phyloP scores from a whole-genome alignment of 2,329 filamentous ascomycete species.

The Gaeumannomyces sp. region DNA sequence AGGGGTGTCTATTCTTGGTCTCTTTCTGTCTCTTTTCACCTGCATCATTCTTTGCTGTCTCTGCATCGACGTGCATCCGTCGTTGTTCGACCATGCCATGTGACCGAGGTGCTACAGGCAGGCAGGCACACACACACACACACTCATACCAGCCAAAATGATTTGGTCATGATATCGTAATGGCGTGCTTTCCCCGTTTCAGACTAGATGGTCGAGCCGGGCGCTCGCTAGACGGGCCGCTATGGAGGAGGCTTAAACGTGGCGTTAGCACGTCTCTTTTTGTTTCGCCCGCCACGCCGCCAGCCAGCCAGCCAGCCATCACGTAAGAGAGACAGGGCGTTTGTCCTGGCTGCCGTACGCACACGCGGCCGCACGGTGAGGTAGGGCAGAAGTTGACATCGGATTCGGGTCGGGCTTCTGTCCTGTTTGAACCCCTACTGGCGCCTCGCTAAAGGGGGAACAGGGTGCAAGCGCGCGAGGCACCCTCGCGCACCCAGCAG shows the following conservation, averaged over 20 bases:
- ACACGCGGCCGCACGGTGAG: background rate
- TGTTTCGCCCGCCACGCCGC: too few species aligned
- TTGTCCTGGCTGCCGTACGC: background rate
- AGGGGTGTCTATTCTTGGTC: background rate
- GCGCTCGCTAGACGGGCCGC: background rate
- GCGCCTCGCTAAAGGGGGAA: too few species aligned
- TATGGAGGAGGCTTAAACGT: too few species aligned
- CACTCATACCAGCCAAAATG: too few species aligned
- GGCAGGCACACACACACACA: too few species aligned
- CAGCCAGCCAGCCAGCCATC: background rate
- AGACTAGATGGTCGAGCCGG: background rate
- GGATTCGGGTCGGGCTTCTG: background rate
- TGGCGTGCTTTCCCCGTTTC: background rate
- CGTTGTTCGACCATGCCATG: background rate
- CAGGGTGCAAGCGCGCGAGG: too few species aligned
- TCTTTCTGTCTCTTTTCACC: background rate
- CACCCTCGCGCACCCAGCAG: too few species aligned
- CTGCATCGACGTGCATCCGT: too few species aligned
- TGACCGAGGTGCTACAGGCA: background rate
- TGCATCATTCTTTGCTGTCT: background rate
- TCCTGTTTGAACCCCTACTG: background rate
- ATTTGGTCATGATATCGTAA: background rate
- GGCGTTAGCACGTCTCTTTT: background rate
- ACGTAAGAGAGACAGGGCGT: background rate
- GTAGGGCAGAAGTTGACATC: background rate